Base-by-base conservation (phyloP, 129 eudicot species). In the Helianthus annuus region DNA sequence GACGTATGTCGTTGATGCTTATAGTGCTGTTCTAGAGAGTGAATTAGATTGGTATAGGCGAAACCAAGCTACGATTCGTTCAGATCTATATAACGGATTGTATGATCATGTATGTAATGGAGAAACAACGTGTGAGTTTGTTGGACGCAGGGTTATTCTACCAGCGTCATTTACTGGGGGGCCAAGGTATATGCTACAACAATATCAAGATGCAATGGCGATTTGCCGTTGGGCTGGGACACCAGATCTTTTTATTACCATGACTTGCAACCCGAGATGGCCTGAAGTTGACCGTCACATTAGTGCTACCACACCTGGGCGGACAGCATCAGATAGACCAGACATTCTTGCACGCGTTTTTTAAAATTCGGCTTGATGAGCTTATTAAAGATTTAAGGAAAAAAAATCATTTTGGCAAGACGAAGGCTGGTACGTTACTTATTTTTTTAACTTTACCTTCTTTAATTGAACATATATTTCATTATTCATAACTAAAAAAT, bases 201-300 rank as follows among this genome's bases (percentile, higher is more conserved):
- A 46, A 22, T 64, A 64, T 39, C 71, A 49, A 0, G 73, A 53
- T 32, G 29, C 62, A 49, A 51, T 48, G 48, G 45, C 34, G 6
- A 69, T 69, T 6, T 69, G 62, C n/a, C 45, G 22, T 0, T 69
- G 62, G 62, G 55, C 39, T 11, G 40, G 70, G 1, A 0, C 38
- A 3, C 40, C 40, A 1, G 19, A 66, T 19, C 10, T 69, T 3
- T 68, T 69, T 14, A 6, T 69, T 2, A 49, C 62, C 0, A 29
- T 69, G 60, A 69, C 62, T 3, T 69, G 71, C 27, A 67, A 67
- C 46, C 71, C 71, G 4, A 46, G 6, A 22, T 67, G 58, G 58
- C 42, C 42, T 13, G 48, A 69, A 13, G 7, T 49, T 17, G 19
- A 17, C 1, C 10, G 69, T 1, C 34, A 15, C 42, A 5, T 64